Evolutionary conservation across 2,329 filamentous ascomycete genomes (phyloP).

Genomic region (Aspergillus sp.): DNA sequence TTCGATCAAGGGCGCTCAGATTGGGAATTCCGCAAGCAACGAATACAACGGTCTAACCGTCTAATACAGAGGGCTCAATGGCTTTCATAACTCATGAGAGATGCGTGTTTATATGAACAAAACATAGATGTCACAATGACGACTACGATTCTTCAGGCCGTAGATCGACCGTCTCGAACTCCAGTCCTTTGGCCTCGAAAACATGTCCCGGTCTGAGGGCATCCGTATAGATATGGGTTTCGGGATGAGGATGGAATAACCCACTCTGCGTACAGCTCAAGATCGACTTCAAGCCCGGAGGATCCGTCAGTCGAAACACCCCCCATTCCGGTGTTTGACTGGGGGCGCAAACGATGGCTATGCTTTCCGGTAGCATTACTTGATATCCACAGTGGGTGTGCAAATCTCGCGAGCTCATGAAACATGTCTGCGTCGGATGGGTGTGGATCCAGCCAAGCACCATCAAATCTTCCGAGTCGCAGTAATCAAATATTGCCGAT

Average conservation of each 20-base stretch:
- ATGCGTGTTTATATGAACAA: neutral
- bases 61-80: neutral
- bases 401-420: slow-evolving; percentile 91
- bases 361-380: slow-evolving; percentile 92
- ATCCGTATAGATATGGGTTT: slow-evolving; percentile 74
- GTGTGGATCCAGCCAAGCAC: slow-evolving; percentile 98
- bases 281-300: slow-evolving; percentile 83
- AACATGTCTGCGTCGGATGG: slow-evolving; percentile 93
- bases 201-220: slow-evolving; percentile 71
- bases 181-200: slow-evolving; percentile 64
- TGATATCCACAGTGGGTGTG: slow-evolving; percentile 95
- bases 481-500: slow-evolving; percentile 81
- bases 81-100: slow-evolving; percentile 9
- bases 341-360: slow-evolving; percentile 94
- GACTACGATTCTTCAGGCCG: slow-evolving; percentile 24
- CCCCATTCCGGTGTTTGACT: slow-evolving; percentile 74
- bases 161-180: slow-evolving; percentile 69
- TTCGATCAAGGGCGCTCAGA: neutral
- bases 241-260: slow-evolving; percentile 76
- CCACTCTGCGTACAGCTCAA: slow-evolving; percentile 73
- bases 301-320: slow-evolving; percentile 89
- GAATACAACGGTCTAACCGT: neutral
- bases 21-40: neutral
- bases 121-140: slow-evolving; percentile 3
- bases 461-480: slow-evolving; percentile 77